Percentiles rank a stretch among this genome's conserved stretches.
Conservation (phyloP, 371 early-diverging fungal species). For the Syncephalastrum contaminatum region DNA sequence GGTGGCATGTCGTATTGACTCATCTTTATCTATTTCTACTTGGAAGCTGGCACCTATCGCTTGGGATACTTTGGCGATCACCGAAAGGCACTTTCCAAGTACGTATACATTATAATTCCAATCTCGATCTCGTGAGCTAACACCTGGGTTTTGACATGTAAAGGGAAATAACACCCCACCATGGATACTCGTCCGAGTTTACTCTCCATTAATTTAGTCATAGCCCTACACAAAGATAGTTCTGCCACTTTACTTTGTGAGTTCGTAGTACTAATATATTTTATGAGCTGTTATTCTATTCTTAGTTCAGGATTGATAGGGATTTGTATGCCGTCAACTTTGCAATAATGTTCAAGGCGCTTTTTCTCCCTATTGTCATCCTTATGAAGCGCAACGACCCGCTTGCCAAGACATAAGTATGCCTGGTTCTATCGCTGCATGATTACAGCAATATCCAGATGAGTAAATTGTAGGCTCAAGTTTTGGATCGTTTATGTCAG, state of each 20-base stretch:
- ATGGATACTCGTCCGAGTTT: slow-evolving; percentile 16
- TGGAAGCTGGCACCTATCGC: slow-evolving; percentile 30
- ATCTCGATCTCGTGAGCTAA: background rate
- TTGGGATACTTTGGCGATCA: slow-evolving; percentile 40
- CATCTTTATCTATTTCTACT: slow-evolving; percentile 5
- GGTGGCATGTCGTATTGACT: slow-evolving; percentile 17
- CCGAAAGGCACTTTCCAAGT: slow-evolving; percentile 25
- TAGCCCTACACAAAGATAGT: no score
- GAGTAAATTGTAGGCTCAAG: slow-evolving; percentile 42
- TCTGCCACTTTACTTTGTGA: no score
- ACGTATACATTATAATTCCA: slow-evolving; percentile 4
- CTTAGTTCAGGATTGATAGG: no score
- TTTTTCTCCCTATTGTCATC: slow-evolving; percentile 48
- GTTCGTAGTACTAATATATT: no score
- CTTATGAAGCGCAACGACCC: slow-evolving; percentile 63
- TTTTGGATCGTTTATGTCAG: slow-evolving; percentile 10
- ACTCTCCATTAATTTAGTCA: background rate
- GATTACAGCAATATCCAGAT: slow-evolving; percentile 54
- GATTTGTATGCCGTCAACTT: slow-evolving; percentile 12
- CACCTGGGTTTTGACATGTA: background rate
- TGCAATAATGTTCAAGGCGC: slow-evolving; percentile 32
- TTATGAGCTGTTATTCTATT: no score
- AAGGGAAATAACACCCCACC: slow-evolving; percentile 8
- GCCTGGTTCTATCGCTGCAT: slow-evolving; percentile 63
- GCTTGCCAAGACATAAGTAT: slow-evolving; percentile 60